Conservation (phyloP, 2,329 filamentous ascomycete genomes). For the Fusarium pininemorale region DNA sequence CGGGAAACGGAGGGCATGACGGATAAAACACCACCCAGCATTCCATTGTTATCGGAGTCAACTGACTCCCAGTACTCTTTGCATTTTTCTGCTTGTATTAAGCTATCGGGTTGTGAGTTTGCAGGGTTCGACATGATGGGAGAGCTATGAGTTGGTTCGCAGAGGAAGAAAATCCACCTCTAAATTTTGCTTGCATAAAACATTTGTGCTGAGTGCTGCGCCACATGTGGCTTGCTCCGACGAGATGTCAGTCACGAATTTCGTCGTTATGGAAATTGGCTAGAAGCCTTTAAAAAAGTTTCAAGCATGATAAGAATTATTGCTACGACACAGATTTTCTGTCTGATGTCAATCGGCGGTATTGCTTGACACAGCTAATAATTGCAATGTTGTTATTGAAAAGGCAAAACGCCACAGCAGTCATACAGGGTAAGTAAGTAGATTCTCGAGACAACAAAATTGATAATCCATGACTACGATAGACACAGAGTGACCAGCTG, state of each 20-base stretch:
- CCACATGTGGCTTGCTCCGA: neutral
- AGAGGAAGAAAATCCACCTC: neutral
- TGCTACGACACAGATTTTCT: fast-evolving
- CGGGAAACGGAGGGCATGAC: conserved; percentile 67
- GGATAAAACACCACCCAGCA: conserved; percentile 90
- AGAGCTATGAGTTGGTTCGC: neutral
- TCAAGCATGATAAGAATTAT: fast-evolving
- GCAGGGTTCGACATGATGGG: conserved; percentile 1
- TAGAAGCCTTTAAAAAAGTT: fast-evolving
- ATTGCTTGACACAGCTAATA: fast-evolving
- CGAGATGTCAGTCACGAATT: fast-evolving
- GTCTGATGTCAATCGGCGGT: fast-evolving
- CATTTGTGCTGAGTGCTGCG: neutral
- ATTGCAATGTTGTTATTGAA: neutral
- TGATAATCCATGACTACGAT: fast-evolving
- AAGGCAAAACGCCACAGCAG: neutral
- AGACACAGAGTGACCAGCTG: neutral
- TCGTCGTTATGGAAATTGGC: fast-evolving
- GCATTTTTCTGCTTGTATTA: conserved; percentile 49
- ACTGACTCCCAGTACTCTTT: conserved; percentile 59
- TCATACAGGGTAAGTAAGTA: neutral
- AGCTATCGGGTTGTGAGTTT: conserved; percentile 40
- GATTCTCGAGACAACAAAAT: neutral
- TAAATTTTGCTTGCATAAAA: neutral
- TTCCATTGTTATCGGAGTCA: conserved; percentile 67